phyloP scores from a whole-genome alignment of 352 stramenopile genomes.

The Peronospora destructor region DNA sequence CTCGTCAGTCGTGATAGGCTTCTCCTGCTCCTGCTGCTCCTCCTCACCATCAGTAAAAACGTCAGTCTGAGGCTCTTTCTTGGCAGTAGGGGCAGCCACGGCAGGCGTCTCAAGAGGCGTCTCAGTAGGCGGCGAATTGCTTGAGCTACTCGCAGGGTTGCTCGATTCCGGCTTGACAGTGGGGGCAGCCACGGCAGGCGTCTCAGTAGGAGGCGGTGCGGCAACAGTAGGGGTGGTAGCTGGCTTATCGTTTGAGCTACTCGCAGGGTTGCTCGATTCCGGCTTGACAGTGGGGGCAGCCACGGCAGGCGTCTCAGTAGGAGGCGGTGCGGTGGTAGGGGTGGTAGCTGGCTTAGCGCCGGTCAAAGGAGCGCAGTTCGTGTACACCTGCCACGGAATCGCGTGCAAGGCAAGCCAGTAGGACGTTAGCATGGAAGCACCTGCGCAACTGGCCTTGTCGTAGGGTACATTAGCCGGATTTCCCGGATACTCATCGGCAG shows the following conservation, averaged over 20 bases:
- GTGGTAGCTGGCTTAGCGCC: conserved; percentile 13
- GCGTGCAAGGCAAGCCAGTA: conserved; percentile 46
- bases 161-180: conserved; percentile 5
- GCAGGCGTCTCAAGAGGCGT: background rate
- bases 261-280: conserved; percentile 7
- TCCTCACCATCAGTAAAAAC: conserved; percentile 4
- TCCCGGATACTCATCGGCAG: conserved; percentile 27
- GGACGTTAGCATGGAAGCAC: conserved; percentile 27
- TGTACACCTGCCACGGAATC: conserved; percentile 45
- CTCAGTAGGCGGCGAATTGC: conserved; percentile 1
- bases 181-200: conserved; percentile 9
- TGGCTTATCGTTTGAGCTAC: conserved; percentile 1
- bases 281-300: too few species aligned
- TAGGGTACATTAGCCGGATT: conserved; percentile 34
- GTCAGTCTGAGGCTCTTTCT: background rate
- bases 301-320: too few species aligned
- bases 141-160: conserved; percentile 3
- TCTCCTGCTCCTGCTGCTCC: conserved; percentile 1
- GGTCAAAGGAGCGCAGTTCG: conserved; percentile 31
- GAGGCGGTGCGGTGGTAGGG: too few species aligned
- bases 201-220: background rate
- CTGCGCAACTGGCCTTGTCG: conserved; percentile 32
- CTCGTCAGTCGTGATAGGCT: conserved; percentile 5
- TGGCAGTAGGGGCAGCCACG: too few species aligned
- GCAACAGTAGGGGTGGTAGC: conserved; percentile 2